These are phyloP conservation scores for Saturnispora saitoi DNA, from an alignment of 805 yeast genomes.

Conservation along the genomic window DNA sequence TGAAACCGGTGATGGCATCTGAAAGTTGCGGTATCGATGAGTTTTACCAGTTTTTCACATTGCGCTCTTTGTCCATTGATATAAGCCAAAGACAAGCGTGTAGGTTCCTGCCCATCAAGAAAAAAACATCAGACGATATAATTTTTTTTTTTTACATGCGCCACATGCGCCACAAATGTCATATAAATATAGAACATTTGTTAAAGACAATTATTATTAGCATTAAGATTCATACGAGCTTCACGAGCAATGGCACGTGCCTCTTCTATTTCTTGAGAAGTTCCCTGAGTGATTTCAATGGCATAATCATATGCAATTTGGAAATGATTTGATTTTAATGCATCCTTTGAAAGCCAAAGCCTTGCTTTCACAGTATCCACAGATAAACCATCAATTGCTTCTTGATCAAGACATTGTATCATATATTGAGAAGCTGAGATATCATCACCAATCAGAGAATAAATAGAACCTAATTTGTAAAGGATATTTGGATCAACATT, in stretches of 20 bases:
- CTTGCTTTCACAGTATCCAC: slow-evolving; percentile 75
- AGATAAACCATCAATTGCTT: slow-evolving; percentile 52
- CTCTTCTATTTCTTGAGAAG: slow-evolving; percentile 83
- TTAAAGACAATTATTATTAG: too few species aligned
- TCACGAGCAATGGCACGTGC: slow-evolving; percentile 78
- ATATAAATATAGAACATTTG: too few species aligned
- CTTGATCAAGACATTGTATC: slow-evolving; percentile 61
- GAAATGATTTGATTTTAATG: slow-evolving; percentile 47
- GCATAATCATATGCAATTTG: slow-evolving; percentile 68
- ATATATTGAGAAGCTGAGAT: slow-evolving; percentile 52
- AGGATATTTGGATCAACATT: slow-evolving; percentile 48
- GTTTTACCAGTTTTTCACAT: too few species aligned
- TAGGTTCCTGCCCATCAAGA: too few species aligned
- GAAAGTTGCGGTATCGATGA: too few species aligned
- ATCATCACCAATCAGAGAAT: slow-evolving; percentile 46
- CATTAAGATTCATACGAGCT: slow-evolving; percentile 48
- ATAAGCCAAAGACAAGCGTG: too few species aligned
- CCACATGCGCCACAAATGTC: background rate
- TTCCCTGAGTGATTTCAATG: slow-evolving; percentile 57
- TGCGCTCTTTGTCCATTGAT: too few species aligned
- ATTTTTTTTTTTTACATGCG: too few species aligned
- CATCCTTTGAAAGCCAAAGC: slow-evolving; percentile 75
- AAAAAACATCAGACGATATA: too few species aligned
- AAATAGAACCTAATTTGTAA: slow-evolving; percentile 59
- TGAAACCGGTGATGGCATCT: too few species aligned